phyloP scores from a whole-genome alignment of 2,329 filamentous ascomycete genomes.

The Whalleya microplaca region DNA sequence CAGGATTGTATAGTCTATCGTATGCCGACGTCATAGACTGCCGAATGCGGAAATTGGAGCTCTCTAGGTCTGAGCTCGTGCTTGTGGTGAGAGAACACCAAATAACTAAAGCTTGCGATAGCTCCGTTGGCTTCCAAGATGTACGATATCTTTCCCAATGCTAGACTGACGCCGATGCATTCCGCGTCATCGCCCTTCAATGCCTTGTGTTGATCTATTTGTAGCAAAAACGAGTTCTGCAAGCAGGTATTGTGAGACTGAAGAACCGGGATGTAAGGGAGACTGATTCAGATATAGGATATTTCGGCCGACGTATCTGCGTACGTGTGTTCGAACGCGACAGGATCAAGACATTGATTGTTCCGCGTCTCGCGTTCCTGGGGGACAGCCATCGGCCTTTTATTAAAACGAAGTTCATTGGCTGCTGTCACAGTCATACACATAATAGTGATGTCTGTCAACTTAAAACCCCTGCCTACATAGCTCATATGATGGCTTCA shows the following conservation, averaged over 20 bases:
- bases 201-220: too few relatives aligned
- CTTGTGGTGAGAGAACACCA: not conserved
- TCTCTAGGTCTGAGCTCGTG: conserved; percentile 3
- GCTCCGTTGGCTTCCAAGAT: conserved; percentile 1
- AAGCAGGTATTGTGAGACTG: too few relatives aligned
- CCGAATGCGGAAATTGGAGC: conserved; percentile 22
- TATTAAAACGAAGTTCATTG: not conserved
- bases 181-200: not conserved
- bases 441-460: not conserved
- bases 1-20: conserved; percentile 1
- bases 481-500: too few relatives aligned
- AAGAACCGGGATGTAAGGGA: too few relatives aligned
- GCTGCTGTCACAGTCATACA: too few relatives aligned
- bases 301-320: too few relatives aligned
- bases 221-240: too few relatives aligned
- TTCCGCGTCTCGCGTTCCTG: not conserved
- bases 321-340: not conserved
- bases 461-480: not conserved
- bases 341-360: conserved; percentile 2
- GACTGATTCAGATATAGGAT: too few relatives aligned
- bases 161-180: conserved; percentile 4
- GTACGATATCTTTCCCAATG: too few relatives aligned
- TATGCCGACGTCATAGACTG: conserved; percentile 22
- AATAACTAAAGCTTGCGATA: not conserved
- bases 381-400: too few relatives aligned